Conservation (phyloP, 2,329 filamentous ascomycete species). For the Pseudonectria buxi region DNA sequence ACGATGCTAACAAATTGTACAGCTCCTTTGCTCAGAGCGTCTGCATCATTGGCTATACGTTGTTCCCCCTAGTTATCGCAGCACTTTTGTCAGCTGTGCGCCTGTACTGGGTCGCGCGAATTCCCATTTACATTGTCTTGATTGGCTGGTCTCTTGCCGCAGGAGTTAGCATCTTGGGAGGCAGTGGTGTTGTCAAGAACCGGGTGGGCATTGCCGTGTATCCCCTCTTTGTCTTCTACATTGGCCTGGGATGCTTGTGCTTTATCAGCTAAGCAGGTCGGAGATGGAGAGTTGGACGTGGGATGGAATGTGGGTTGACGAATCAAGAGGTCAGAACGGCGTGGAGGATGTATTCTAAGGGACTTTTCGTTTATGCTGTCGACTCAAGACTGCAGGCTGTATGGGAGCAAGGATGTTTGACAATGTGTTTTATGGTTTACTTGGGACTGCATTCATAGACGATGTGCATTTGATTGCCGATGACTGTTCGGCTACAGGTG, state of each 20-base stretch:
- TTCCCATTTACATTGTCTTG: conserved; percentile 85
- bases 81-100: conserved; percentile 78
- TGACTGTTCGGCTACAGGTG: too few relatives aligned
- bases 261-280: conserved; percentile 72
- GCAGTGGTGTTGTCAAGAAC: conserved; percentile 93
- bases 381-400: too few relatives aligned
- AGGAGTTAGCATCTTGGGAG: conserved; percentile 90
- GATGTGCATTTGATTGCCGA: too few relatives aligned
- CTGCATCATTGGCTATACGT: conserved; percentile 96
- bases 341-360: too few relatives aligned
- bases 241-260: conserved; percentile 87
- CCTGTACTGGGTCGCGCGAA: conserved; percentile 71
- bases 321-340: too few relatives aligned
- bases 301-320: too few relatives aligned
- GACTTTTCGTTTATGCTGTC: too few relatives aligned
- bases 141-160: conserved; percentile 91
- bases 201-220: conserved; percentile 90
- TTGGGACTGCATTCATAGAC: too few relatives aligned
- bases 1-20: conserved; percentile 16
- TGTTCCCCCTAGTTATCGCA: conserved; percentile 94
- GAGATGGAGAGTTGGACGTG: too few relatives aligned
- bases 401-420: too few relatives aligned
- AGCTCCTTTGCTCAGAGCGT: conserved; percentile 97
- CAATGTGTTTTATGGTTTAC: too few relatives aligned
- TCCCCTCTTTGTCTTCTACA: conserved; percentile 90